Conservation (phyloP, 2,329 filamentous ascomycete genomes). For the Trichoderma atroviride region DNA sequence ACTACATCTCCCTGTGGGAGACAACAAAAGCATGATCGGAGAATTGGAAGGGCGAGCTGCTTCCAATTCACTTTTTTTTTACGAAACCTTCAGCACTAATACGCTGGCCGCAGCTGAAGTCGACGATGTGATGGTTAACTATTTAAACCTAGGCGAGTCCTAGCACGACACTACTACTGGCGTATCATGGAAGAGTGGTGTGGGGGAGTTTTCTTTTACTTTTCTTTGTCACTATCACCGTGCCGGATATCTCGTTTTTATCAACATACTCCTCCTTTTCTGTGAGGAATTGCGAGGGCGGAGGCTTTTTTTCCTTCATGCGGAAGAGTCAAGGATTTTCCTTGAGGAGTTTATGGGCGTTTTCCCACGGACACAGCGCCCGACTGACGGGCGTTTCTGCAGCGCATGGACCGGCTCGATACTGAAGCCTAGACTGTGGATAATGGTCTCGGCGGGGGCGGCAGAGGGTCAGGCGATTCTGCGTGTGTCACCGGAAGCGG, state of each 20-base stretch:
- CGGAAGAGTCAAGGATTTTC: slow-evolving; percentile 14
- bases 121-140: slow-evolving; percentile 27
- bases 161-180: slow-evolving; percentile 27
- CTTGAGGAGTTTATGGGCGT: slow-evolving; percentile 27
- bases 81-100: slow-evolving; percentile 29
- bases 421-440: slow-evolving; percentile 14
- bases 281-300: slow-evolving; percentile 4
- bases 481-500: slow-evolving; percentile 16
- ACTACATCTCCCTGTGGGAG: slow-evolving; percentile 20
- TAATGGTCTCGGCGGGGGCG: slow-evolving; percentile 24
- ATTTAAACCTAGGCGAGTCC: slow-evolving; percentile 25
- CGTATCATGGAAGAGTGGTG: slow-evolving; percentile 26
- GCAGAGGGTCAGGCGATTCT: slow-evolving; percentile 21
- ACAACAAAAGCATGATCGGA: slow-evolving; percentile 22
- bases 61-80: slow-evolving; percentile 12
- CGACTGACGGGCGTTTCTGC: slow-evolving; percentile 14
- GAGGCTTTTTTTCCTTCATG: slow-evolving; percentile 22
- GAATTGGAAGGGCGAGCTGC: slow-evolving; percentile 7
- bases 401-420: slow-evolving; percentile 15
- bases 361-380: slow-evolving; percentile 9
- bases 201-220: slow-evolving; percentile 24
- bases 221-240: slow-evolving; percentile 14
- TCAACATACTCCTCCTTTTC: slow-evolving; percentile 4
- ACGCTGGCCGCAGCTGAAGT: slow-evolving; percentile 29
- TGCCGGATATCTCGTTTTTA: slow-evolving; percentile 20